Evolutionary conservation across 169 alveolate genomes (phyloP), one percentile per base, ranked within the genome.

Genomic region (Cryptosporidium felis): DNA sequence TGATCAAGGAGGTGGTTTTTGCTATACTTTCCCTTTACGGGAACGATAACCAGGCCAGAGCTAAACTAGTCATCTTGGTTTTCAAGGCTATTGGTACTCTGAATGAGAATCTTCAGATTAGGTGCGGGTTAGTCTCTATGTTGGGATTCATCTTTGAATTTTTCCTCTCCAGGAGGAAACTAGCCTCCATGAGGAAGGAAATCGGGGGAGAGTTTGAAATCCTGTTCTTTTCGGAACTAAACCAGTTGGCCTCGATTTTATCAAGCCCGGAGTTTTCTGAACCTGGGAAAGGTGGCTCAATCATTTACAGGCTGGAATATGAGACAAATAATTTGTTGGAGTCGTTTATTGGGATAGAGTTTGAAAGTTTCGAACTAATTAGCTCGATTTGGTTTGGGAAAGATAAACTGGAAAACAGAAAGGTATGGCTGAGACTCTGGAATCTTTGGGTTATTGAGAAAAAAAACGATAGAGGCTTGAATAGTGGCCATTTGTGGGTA

Each of bases 401-500:
- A 42, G 46, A 32, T 4, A 49, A 45, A 10, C 3, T 65, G 26
- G 63, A 49, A 5, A 65, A 42, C 16, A 49, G 51, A 14, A 65
- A 16, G 23, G 49, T 21, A 9, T 65, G 81, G 81, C 30, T 23
- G 14, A 5, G 26, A 18, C 23, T 74, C 18, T 74, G 85, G 85
- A 53, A 36, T 16, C 6, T 74, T 3, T 9, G 51, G 34, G 9
- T 49, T 21, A 9, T 53, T 3, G 61, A 47, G 10, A 21, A 49
- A 2, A 30, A 23, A 10, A 51, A 58, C 12, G n/a, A 30, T 5
- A 30, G 12, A 4, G 85, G 85, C 3, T 21, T 74, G 2, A 18
- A 34, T 1, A 74, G 85, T 23, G 36, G n/a, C 21, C 85, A 74
- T 74, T 30, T 74, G 6, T 74, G 85, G 85, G 58, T 51, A 6